phyloP scores from a whole-genome alignment of 805 yeast species.

The Danielozyma ontarioensis region DNA sequence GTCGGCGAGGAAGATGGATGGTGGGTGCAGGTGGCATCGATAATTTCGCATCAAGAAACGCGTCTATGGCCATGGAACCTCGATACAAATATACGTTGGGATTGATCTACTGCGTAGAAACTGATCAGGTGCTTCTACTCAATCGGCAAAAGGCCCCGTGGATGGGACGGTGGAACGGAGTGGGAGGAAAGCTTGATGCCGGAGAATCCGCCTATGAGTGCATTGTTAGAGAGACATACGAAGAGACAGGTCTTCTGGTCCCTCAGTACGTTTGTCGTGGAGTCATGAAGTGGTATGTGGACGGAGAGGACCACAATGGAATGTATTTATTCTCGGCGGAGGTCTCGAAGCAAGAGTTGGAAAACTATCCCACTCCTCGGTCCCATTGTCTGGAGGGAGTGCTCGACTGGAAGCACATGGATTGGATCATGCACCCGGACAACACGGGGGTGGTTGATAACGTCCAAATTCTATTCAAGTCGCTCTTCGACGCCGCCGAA shows the following conservation, averaged over 20 bases:
- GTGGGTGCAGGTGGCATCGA: no score
- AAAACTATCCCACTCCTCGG: conserved; percentile 23
- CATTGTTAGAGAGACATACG: conserved; percentile 35
- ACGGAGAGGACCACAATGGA: conserved; percentile 26
- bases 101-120: conserved; percentile 24
- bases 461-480: conserved; percentile 18
- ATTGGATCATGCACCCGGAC: conserved; percentile 30
- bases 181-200: conserved; percentile 37
- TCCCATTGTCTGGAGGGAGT: conserved; percentile 34
- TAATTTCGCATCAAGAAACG: no score
- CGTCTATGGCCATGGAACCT: no score
- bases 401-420: conserved; percentile 35
- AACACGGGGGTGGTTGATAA: conserved; percentile 40
- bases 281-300: conserved; percentile 28
- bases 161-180: conserved; percentile 47
- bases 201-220: conserved; percentile 34
- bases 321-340: conserved; percentile 36
- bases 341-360: conserved; percentile 15
- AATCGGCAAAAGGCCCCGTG: conserved; percentile 40
- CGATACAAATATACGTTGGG: conserved; percentile 19
- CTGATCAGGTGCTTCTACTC: conserved; percentile 27
- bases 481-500: conserved; percentile 21
- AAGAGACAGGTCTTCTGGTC: conserved; percentile 35
- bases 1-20: no score
- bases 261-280: conserved; percentile 28